phyloP scores from a whole-genome alignment of 176 grass and related monocot species.

The Phoenix roebelenii region DNA sequence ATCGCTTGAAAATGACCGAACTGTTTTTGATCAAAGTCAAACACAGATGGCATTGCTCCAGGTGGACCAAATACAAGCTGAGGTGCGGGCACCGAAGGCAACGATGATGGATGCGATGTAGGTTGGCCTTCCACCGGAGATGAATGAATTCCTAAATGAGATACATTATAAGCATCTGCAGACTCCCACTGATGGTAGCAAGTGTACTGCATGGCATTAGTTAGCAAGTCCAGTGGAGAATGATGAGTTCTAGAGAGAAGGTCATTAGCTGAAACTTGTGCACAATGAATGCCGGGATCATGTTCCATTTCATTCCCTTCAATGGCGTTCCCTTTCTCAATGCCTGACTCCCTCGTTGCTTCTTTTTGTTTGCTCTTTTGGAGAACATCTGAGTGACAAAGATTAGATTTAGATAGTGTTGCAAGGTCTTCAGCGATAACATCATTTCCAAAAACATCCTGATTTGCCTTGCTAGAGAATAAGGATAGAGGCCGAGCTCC shows the following conservation, averaged over 20 bases:
- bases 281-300: too few relatives aligned
- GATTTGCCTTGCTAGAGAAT: slow-evolving; percentile 17
- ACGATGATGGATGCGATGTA: slow-evolving; percentile 40
- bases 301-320: too few relatives aligned
- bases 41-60: neutral
- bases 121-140: slow-evolving; percentile 9
- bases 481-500: slow-evolving; percentile 9
- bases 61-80: slow-evolving; percentile 59
- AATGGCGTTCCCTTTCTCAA: too few relatives aligned
- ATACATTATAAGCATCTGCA: slow-evolving; percentile 26
- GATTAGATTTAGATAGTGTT: neutral
- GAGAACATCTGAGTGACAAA: too few relatives aligned
- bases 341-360: too few relatives aligned
- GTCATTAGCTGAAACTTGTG: too few relatives aligned
- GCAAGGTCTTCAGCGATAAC: slow-evolving; percentile 10
- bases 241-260: too few relatives aligned
- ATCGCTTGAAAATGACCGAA: too few relatives aligned
- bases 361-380: too few relatives aligned
- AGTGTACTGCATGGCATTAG: too few relatives aligned
- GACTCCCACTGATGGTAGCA: neutral
- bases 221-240: too few relatives aligned
- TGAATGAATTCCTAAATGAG: slow-evolving; percentile 21
- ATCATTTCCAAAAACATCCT: slow-evolving; percentile 4
- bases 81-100: slow-evolving; percentile 53
- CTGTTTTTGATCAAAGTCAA: too few relatives aligned